Evolutionary conservation across 257 asterid species (phyloP).

Genomic region (Parsonsia alboflavescens): DNA sequence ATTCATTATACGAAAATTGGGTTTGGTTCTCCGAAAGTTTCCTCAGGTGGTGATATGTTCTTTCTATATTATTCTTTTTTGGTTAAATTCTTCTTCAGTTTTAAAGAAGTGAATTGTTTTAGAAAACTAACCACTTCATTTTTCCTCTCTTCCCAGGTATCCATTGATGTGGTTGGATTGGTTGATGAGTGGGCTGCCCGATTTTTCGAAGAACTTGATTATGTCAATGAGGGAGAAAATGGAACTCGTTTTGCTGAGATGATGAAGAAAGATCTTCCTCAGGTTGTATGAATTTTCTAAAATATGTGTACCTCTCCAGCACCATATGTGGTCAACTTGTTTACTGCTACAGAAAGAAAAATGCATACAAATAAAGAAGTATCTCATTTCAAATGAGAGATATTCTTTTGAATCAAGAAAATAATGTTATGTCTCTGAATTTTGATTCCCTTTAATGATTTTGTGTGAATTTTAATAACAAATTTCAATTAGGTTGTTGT

Average conservation of each 20-base stretch:
- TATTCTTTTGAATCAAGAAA: not conserved
- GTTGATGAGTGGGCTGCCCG: constrained; percentile 99
- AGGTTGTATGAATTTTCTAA: constrained; percentile 38
- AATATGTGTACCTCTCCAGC: not conserved
- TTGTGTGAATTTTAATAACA: not conserved
- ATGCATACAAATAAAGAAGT: not conserved
- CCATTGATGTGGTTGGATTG: constrained; percentile 93
- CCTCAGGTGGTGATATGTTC: constrained; percentile 61
- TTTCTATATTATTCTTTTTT: not conserved
- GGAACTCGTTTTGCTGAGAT: constrained; percentile 90
- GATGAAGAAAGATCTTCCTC: constrained; percentile 98
- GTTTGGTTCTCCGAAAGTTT: constrained; percentile 83
- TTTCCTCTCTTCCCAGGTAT: constrained; percentile 35
- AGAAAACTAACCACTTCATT: not conserved
- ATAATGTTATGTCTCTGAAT: not conserved
- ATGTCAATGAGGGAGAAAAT: constrained; percentile 92
- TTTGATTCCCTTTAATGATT: not conserved
- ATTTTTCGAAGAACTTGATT: constrained; percentile 98
- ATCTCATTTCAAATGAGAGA: not conserved
- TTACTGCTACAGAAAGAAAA: not conserved
- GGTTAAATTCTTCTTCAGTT: constrained; percentile 15
- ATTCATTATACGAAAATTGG: constrained; percentile 77
- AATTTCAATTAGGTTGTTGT: constrained; percentile 68
- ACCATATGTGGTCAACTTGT: not conserved
- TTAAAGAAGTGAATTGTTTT: not conserved